phyloP scores from a whole-genome alignment of 169 alveolate species.

The Plasmodium falciparum region DNA sequence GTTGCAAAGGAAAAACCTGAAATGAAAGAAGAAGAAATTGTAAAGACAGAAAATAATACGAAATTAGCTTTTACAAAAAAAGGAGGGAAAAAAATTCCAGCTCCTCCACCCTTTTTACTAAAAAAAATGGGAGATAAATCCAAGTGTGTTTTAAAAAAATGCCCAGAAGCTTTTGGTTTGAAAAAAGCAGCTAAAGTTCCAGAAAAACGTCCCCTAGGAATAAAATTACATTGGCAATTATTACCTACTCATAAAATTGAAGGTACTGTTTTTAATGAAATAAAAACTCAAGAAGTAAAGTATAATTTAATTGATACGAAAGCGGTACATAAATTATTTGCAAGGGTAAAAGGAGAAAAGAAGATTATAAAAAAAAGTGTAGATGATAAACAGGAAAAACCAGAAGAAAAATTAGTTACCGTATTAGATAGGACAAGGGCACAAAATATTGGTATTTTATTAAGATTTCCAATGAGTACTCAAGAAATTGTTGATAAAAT shows the following conservation, averaged over 20 bases:
- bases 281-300: constrained; percentile 67
- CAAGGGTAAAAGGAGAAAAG: constrained; percentile 67
- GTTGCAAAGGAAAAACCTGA: not conserved
- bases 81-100: constrained; percentile 61
- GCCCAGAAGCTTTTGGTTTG: constrained; percentile 24
- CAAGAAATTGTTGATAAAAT: constrained; percentile 79
- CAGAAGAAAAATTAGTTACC: constrained; percentile 76
- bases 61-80: constrained; percentile 21
- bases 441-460: constrained; percentile 83
- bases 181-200: constrained; percentile 26
- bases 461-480: constrained; percentile 82
- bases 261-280: constrained; percentile 77
- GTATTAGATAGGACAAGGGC: constrained; percentile 83
- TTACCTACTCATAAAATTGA: constrained; percentile 75
- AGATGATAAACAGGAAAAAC: constrained; percentile 45
- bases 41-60: not conserved
- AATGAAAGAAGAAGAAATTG: not conserved
- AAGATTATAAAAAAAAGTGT: constrained; percentile 31
- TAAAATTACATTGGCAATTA: constrained; percentile 76
- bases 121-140: constrained; percentile 43
- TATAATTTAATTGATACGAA: constrained; percentile 71
- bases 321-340: constrained; percentile 72
- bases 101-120: constrained; percentile 39
- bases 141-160: constrained; percentile 56
- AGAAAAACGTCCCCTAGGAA: constrained; percentile 77